Evolutionary conservation across 805 yeast genomes (phyloP).

Genomic region (Lipomyces spencermartinsiae): DNA sequence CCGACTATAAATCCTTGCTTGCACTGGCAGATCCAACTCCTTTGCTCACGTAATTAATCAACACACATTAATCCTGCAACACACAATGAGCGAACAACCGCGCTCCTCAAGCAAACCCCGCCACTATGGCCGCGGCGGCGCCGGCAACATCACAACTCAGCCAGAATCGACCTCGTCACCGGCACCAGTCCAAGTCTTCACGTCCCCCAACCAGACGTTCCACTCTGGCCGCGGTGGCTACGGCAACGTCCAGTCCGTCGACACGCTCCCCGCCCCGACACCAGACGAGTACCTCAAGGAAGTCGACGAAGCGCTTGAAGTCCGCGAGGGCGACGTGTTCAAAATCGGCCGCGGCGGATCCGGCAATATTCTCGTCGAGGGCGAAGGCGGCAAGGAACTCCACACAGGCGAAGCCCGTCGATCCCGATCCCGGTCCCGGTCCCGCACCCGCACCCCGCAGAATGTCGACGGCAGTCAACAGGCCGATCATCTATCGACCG

Average conservation of each 20-base stretch:
- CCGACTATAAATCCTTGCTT: too few species aligned
- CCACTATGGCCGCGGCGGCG: conserved; percentile 38
- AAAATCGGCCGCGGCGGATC: conserved; percentile 50
- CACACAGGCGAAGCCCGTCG: conserved; percentile 9
- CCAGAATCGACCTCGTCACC: conserved; percentile 42
- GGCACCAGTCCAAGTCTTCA: conserved; percentile 48
- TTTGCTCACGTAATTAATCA: too few species aligned
- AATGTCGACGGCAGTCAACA: background rate
- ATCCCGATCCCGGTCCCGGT: conserved; percentile 7
- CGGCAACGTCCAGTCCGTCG: conserved; percentile 47
- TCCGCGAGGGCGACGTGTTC: conserved; percentile 43
- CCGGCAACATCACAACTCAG: conserved; percentile 40
- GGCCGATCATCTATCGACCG: conserved; percentile 6
- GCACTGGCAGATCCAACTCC: too few species aligned
- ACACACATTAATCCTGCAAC: too few species aligned
- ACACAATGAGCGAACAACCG: background rate
- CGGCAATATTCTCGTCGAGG: conserved; percentile 45
- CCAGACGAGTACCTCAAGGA: conserved; percentile 47
- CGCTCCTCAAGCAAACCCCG: conserved; percentile 10
- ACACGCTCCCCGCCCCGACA: conserved; percentile 42
- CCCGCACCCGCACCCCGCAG: background rate
- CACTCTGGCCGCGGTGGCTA: conserved; percentile 50
- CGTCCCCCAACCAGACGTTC: conserved; percentile 46
- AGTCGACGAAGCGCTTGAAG: conserved; percentile 44
- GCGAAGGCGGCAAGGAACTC: conserved; percentile 21